Percentiles rank a stretch among this genome's conserved stretches.
phyloP scores from a whole-genome alignment of 176 grass and related monocot species.

The Aegilops umbellulata region DNA sequence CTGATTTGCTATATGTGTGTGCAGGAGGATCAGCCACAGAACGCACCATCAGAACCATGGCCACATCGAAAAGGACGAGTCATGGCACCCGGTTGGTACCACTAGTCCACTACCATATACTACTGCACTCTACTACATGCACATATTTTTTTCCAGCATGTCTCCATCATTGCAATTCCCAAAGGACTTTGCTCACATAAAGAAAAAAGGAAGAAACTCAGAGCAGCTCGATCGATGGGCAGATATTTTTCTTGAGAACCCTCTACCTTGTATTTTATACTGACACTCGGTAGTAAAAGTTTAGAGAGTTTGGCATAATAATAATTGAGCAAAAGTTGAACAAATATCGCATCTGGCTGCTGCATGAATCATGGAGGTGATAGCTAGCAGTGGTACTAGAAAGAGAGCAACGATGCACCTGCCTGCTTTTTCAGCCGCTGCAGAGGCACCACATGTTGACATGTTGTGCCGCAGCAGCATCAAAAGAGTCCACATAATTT shows the following conservation, averaged over 20 bases:
- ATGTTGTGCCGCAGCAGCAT: slow-evolving; percentile 6
- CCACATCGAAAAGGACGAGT: slow-evolving; percentile 78
- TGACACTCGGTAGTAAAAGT: not conserved
- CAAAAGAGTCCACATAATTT: not conserved
- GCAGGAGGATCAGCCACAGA: slow-evolving; percentile 95
- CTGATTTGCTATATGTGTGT: not conserved
- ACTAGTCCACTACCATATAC: not conserved
- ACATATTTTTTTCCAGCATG: not conserved
- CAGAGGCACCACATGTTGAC: slow-evolving; percentile 27
- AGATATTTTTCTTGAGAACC: slow-evolving; percentile 6
- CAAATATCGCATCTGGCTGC: not conserved
- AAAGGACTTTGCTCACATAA: not conserved
- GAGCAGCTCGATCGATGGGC: not conserved
- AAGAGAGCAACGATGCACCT: not conserved
- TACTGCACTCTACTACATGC: not conserved
- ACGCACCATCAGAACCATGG: slow-evolving; percentile 91
- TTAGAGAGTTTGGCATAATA: not conserved
- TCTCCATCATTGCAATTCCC: slow-evolving; percentile 5
- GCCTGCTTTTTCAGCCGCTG: not conserved
- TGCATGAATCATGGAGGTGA: not conserved
- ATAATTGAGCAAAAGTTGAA: not conserved
- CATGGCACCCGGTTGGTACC: slow-evolving; percentile 75
- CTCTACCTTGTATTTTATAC: not conserved
- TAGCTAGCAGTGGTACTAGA: not conserved
- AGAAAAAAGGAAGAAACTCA: not conserved